Conservation (phyloP, 768 basidiomycete genomes). For the Daedaleopsis nitida region DNA sequence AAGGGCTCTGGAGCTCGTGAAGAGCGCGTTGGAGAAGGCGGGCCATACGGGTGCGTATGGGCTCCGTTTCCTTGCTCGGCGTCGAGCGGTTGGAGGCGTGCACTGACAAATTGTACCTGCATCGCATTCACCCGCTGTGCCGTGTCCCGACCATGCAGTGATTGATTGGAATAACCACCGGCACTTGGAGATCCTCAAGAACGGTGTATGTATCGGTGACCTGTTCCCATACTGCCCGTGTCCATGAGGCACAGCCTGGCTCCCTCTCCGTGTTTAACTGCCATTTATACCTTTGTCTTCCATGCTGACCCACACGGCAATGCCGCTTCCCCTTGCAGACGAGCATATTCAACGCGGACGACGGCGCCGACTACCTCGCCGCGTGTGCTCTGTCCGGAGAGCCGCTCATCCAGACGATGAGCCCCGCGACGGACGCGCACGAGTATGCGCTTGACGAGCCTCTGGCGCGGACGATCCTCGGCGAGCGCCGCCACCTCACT, state of each 20-base stretch:
- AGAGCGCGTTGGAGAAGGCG: conserved; percentile 56
- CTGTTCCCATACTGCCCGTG: too few relatives aligned
- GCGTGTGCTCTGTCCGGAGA: conserved; percentile 45
- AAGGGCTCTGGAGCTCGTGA: conserved; percentile 58
- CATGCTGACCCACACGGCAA: neutral
- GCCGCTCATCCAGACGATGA: conserved; percentile 43
- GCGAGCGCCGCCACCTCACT: conserved; percentile 29
- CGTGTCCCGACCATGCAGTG: conserved; percentile 40
- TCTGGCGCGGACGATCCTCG: conserved; percentile 47
- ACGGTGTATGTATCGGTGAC: conserved; percentile 20
- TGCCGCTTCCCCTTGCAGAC: conserved; percentile 26
- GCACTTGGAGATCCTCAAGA: conserved; percentile 47
- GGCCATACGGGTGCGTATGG: conserved; percentile 61
- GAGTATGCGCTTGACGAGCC: conserved; percentile 46
- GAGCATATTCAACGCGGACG: conserved; percentile 43
- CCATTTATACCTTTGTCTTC: too few relatives aligned
- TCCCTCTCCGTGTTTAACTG: too few relatives aligned
- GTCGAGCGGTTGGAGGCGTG: neutral
- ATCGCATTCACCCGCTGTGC: neutral
- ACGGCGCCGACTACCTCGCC: conserved; percentile 39
- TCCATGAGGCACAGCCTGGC: too few relatives aligned
- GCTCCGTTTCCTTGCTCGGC: neutral
- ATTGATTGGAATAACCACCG: conserved; percentile 68
- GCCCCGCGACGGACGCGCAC: conserved; percentile 34
- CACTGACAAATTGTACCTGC: neutral